Percentiles rank a stretch among this genome's conserved stretches.
Conservation (phyloP, 2,329 filamentous ascomycete genomes). For the Aplosporella prunicola region DNA sequence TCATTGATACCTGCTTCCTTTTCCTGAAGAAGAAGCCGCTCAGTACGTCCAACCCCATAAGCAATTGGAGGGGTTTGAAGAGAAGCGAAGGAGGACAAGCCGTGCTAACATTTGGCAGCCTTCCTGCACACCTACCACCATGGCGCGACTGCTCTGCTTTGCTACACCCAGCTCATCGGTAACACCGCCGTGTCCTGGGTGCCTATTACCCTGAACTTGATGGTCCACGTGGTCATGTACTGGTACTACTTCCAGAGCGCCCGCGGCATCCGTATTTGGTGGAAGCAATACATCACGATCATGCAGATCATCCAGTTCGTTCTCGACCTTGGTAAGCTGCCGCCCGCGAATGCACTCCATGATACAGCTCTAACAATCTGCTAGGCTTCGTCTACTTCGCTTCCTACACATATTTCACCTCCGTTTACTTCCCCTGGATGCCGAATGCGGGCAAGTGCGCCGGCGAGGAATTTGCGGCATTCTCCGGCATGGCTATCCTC, state of each 20-base stretch:
- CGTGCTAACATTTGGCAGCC: slow-evolving; percentile 41
- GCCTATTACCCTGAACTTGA: slow-evolving; percentile 82
- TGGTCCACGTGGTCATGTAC: slow-evolving; percentile 98
- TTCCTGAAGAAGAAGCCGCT: slow-evolving; percentile 99
- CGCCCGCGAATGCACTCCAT: slow-evolving; percentile 15
- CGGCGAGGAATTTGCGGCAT: slow-evolving; percentile 92
- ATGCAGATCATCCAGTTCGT: slow-evolving; percentile 96
- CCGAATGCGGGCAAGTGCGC: slow-evolving; percentile 81
- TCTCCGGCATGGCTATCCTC: slow-evolving; percentile 83
- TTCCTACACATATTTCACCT: slow-evolving; percentile 97
- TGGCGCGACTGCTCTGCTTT: slow-evolving; percentile 89
- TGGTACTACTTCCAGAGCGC: slow-evolving; percentile 99
- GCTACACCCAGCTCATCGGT: slow-evolving; percentile 94
- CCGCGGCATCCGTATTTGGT: slow-evolving; percentile 92
- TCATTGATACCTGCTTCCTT: slow-evolving; percentile 91
- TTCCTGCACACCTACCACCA: slow-evolving; percentile 99
- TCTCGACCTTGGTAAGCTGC: slow-evolving; percentile 74
- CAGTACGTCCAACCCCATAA: slow-evolving; percentile 43
- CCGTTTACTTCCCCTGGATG: slow-evolving; percentile 76
- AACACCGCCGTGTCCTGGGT: slow-evolving; percentile 93
- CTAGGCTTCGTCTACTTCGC: slow-evolving; percentile 95
- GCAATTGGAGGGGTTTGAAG: not conserved
- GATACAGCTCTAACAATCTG: not conserved
- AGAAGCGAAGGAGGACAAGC: no score
- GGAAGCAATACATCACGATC: slow-evolving; percentile 99